Conservation (phyloP, 2,329 filamentous ascomycete genomes). For the Aspergillus sp. region DNA sequence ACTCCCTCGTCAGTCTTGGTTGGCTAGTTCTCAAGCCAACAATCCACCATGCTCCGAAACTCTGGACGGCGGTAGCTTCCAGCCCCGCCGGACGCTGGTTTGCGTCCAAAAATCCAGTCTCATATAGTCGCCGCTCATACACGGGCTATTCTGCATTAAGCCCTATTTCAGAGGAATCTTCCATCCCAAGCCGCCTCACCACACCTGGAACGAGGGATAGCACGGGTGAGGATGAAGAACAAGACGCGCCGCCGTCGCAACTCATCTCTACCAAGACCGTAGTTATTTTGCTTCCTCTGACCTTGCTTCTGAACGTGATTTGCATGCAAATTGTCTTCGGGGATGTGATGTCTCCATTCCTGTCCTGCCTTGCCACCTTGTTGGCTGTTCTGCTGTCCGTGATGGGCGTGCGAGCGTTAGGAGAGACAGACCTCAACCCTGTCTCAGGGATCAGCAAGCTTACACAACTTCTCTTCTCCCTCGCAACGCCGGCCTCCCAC, state of each 20-base stretch:
- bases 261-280: slow-evolving; percentile 73
- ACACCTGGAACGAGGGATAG: not conserved
- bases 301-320: slow-evolving; percentile 74
- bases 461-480: slow-evolving; percentile 90
- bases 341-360: slow-evolving; percentile 72
- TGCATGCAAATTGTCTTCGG: slow-evolving; percentile 85
- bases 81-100: slow-evolving; percentile 28
- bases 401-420: slow-evolving; percentile 64
- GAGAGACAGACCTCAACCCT: slow-evolving; percentile 90
- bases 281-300: slow-evolving; percentile 70
- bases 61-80: slow-evolving; percentile 29
- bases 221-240: slow-evolving; percentile 49
- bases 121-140: slow-evolving; percentile 22
- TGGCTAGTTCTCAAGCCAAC: slow-evolving; percentile 70
- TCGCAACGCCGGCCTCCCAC: slow-evolving; percentile 77
- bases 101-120: slow-evolving; percentile 18
- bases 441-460: slow-evolving; percentile 96
- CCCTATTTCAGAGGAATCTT: slow-evolving; percentile 21
- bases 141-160: slow-evolving; percentile 32
- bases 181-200: slow-evolving; percentile 8
- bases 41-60: slow-evolving; percentile 46
- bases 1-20: slow-evolving; percentile 83
- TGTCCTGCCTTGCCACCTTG: slow-evolving; percentile 74
- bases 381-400: slow-evolving; percentile 71
- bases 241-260: slow-evolving; percentile 81